phyloP scores from a whole-genome alignment of 148 eudicot species.

The Silene latifolia region DNA sequence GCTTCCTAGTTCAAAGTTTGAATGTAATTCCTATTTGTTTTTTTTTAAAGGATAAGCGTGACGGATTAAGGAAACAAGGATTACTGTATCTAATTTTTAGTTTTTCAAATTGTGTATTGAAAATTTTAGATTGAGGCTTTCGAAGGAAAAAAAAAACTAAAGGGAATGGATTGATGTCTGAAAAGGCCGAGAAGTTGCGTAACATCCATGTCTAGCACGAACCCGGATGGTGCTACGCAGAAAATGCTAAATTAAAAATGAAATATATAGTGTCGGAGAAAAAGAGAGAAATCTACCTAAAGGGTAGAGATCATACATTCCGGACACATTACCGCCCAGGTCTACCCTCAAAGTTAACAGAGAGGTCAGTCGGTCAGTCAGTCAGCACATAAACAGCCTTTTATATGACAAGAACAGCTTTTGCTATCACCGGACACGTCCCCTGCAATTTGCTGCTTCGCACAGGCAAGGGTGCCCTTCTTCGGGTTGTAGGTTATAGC shows the following conservation, averaged over 20 bases:
- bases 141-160: no score
- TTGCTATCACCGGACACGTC: slow-evolving; percentile 46
- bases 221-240: not conserved
- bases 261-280: not conserved
- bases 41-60: not conserved
- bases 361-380: not conserved
- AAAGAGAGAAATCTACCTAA: slow-evolving; percentile 4
- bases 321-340: not conserved
- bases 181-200: not conserved
- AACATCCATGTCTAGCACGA: not conserved
- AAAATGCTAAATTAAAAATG: not conserved
- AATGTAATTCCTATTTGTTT: no score
- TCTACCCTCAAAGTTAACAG: slow-evolving; percentile 1
- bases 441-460: slow-evolving; percentile 71
- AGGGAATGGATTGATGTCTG: not conserved
- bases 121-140: not conserved
- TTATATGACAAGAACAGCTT: not conserved
- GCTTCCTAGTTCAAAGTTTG: not conserved
- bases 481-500: slow-evolving; percentile 46
- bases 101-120: not conserved
- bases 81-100: no score
- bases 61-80: not conserved
- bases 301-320: slow-evolving; percentile 9
- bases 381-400: slow-evolving; percentile 12
- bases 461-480: slow-evolving; percentile 68